Percentiles rank a stretch among this genome's conserved stretches.
Conservation (phyloP, 2,329 filamentous ascomycete genomes). For the Talaromyces islandicus region DNA sequence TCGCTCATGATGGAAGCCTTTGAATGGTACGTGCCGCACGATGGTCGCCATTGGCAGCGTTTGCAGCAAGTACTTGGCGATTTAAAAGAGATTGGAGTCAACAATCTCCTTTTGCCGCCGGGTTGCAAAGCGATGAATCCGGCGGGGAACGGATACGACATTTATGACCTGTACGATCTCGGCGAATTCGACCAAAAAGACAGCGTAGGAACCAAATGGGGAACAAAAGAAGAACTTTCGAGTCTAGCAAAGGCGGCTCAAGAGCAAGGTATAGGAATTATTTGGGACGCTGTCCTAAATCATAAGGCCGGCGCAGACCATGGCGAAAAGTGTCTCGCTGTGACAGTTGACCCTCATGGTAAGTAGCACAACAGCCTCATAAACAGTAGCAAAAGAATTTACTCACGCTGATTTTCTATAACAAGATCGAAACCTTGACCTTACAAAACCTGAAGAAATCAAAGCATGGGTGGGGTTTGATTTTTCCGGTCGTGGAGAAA, state of each 20-base stretch:
- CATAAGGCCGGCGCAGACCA: slow-evolving; percentile 65
- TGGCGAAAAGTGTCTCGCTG: slow-evolving; percentile 56
- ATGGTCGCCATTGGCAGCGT: slow-evolving; percentile 56
- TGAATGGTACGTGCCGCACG: slow-evolving; percentile 64
- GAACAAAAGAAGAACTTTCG: slow-evolving; percentile 55
- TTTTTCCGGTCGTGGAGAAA: slow-evolving; percentile 55
- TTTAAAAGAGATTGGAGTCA: slow-evolving; percentile 56
- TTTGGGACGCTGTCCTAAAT: slow-evolving; percentile 68
- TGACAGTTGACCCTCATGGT: slow-evolving; percentile 56
- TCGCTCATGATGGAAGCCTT: slow-evolving; percentile 61
- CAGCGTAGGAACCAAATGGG: slow-evolving; percentile 60
- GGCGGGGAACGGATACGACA: slow-evolving; percentile 61
- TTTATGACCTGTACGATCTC: slow-evolving; percentile 65
- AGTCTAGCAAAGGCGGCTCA: slow-evolving; percentile 48
- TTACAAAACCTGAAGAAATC: slow-evolving; percentile 55
- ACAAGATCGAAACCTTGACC: slow-evolving; percentile 49
- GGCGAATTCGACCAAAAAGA: slow-evolving; percentile 71
- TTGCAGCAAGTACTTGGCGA: slow-evolving; percentile 47
- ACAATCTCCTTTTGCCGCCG: slow-evolving; percentile 63
- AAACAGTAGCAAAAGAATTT: background rate
- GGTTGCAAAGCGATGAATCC: slow-evolving; percentile 62
- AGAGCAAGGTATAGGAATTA: slow-evolving; percentile 50
- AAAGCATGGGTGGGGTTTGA: slow-evolving; percentile 63
- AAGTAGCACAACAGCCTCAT: background rate
- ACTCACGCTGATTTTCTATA: slow-evolving; percentile 7